Percentiles rank a stretch among this genome's conserved stretches.
Evolutionary conservation across 345 rosid species (phyloP).

Genomic region (Lenwebbia sp.): DNA sequence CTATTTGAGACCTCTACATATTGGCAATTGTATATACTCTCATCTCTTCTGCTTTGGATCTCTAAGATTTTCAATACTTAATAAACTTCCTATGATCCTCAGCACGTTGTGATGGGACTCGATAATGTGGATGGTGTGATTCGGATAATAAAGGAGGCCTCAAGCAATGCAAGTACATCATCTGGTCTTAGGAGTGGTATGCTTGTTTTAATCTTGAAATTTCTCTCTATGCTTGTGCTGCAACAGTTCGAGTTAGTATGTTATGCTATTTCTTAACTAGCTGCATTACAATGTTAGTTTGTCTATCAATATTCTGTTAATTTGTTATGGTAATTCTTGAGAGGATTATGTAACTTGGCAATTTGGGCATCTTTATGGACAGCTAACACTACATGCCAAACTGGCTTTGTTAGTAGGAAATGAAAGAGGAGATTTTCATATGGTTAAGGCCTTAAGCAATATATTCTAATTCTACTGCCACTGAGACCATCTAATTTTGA

Average conservation of each 20-base stretch:
- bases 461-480: neutral
- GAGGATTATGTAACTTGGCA: too few relatives aligned
- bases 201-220: too few relatives aligned
- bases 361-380: neutral
- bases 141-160: too few relatives aligned
- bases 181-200: too few relatives aligned
- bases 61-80: neutral
- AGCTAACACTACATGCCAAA: neutral
- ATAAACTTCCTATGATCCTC: neutral
- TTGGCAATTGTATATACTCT: neutral
- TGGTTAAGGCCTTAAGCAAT: neutral
- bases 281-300: neutral
- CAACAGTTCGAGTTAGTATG: neutral
- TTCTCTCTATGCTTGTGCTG: neutral
- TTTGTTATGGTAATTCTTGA: neutral
- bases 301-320: neutral
- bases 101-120: conserved; percentile 84
- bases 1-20: neutral
- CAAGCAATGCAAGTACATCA: too few relatives aligned
- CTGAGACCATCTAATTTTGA: neutral
- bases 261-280: neutral
- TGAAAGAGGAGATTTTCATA: neutral
- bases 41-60: neutral
- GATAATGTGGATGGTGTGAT: conserved; percentile 67
- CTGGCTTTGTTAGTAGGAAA: neutral